A percentile compares a stretch with the other conserved stretches of the same genome.
Evolutionary conservation across 2,329 filamentous ascomycete species (phyloP).

Genomic region (Chaetomium sp.): DNA sequence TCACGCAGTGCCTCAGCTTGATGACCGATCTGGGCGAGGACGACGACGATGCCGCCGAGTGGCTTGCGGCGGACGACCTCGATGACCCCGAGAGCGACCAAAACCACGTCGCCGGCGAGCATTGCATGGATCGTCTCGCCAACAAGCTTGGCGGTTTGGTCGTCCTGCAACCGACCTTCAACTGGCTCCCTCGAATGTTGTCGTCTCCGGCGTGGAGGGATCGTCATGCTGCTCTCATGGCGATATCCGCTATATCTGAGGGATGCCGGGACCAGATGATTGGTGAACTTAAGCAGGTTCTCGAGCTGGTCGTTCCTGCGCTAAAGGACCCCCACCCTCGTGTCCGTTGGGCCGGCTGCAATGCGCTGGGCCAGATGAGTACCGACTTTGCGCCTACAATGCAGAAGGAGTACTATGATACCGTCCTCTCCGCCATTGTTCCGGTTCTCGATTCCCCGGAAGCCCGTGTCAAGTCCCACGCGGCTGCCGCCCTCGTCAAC

Average conservation of each 20-base stretch:
- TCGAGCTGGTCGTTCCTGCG: slow-evolving; percentile 91
- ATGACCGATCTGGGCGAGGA: slow-evolving; percentile 97
- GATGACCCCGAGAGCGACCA: slow-evolving; percentile 95
- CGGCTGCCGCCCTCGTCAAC: slow-evolving; percentile 96
- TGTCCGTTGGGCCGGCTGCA: slow-evolving; percentile 96
- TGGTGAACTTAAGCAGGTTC: slow-evolving; percentile 87
- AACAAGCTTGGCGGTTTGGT: slow-evolving; percentile 95
- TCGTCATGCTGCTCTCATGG: slow-evolving; percentile 95
- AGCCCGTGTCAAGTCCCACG: slow-evolving; percentile 93
- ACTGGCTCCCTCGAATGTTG: slow-evolving; percentile 98
- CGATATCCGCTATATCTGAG: slow-evolving; percentile 97
- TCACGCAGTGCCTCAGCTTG: slow-evolving; percentile 93
- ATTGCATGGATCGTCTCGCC: slow-evolving; percentile 95
- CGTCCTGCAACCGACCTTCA: slow-evolving; percentile 91
- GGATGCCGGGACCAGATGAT: slow-evolving; percentile 96
- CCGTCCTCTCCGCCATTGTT: slow-evolving; percentile 86
- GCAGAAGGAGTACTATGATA: slow-evolving; percentile 92
- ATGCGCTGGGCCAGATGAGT: slow-evolving; percentile 99
- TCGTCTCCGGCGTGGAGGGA: slow-evolving; percentile 92
- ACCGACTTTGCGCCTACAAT: slow-evolving; percentile 98
- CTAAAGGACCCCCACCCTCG: slow-evolving; percentile 88
- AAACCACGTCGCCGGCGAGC: slow-evolving; percentile 96
- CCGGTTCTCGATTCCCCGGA: slow-evolving; percentile 88
- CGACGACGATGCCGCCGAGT: slow-evolving; percentile 92
- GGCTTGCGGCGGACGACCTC: slow-evolving; percentile 90